A percentile compares a stretch with the other conserved stretches of the same genome.
Conservation (phyloP, 345 rosid genomes). For the Crucihimalaya himalaica region DNA sequence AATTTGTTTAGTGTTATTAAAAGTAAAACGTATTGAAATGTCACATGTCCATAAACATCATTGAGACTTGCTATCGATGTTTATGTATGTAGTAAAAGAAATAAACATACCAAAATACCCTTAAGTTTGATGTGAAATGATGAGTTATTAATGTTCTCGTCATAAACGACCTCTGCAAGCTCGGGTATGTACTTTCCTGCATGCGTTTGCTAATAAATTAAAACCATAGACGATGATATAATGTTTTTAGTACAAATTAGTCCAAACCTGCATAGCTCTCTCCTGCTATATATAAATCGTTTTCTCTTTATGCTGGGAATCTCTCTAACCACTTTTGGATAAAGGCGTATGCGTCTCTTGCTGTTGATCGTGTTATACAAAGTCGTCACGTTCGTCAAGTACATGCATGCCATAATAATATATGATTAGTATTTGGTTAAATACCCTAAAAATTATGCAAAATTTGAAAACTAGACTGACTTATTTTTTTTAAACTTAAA, state of each 20-base stretch:
- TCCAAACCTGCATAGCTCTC: conserved; percentile 89
- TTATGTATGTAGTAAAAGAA: background rate
- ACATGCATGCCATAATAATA: background rate
- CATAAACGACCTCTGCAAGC: conserved; percentile 70
- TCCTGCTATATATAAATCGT: conserved; percentile 79
- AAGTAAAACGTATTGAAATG: background rate
- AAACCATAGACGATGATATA: background rate
- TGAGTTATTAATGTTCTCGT: conserved; percentile 62
- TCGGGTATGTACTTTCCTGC: conserved; percentile 89
- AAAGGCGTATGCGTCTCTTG: conserved; percentile 74
- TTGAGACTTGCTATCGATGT: background rate
- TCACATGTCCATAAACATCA: background rate
- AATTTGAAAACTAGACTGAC: too few species aligned
- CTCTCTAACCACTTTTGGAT: conserved; percentile 72
- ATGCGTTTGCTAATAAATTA: conserved; percentile 4
- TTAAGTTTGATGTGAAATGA: conserved; percentile 59
- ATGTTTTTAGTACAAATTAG: background rate
- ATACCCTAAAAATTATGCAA: too few species aligned
- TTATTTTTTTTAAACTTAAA: too few species aligned
- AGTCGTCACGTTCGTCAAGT: conserved; percentile 4
- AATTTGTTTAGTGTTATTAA: background rate
- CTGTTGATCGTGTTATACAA: conserved; percentile 37
- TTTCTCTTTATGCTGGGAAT: conserved; percentile 64
- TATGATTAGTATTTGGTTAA: background rate
- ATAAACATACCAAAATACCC: conserved; percentile 72